Percentiles rank a stretch among this genome's conserved stretches.
Conservation (phyloP, 1,139 yeast species). For the Diutina sp. region DNA sequence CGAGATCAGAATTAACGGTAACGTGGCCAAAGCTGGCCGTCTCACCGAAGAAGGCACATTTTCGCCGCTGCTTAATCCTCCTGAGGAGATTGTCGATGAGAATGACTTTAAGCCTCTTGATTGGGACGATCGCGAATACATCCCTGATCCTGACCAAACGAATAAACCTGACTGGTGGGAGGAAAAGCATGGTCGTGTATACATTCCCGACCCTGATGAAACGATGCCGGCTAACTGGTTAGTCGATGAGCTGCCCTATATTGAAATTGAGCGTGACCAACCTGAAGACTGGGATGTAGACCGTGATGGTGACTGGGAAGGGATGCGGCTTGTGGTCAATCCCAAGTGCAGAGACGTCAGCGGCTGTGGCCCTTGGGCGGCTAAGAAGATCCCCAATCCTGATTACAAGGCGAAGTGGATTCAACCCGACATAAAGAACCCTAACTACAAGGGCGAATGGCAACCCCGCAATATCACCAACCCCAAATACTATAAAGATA, state of each 20-base stretch:
- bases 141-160: conserved; percentile 53
- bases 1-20: conserved; percentile 77
- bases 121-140: conserved; percentile 60
- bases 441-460: conserved; percentile 74
- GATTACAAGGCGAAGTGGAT: conserved; percentile 69
- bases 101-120: conserved; percentile 55
- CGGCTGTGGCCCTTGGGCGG: conserved; percentile 63
- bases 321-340: conserved; percentile 50
- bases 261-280: background rate
- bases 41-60: conserved; percentile 35
- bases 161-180: conserved; percentile 78
- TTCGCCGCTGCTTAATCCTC: conserved; percentile 53
- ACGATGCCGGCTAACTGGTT: conserved; percentile 64
- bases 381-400: conserved; percentile 57
- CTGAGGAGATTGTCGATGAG: conserved; percentile 48
- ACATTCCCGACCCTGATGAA: conserved; percentile 55
- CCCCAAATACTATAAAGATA: conserved; percentile 51
- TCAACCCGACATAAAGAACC: conserved; percentile 57
- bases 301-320: conserved; percentile 75
- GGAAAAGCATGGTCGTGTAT: conserved; percentile 39
- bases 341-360: conserved; percentile 45
- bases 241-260: conserved; percentile 41
- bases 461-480: conserved; percentile 51
- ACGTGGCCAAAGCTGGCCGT: conserved; percentile 56
- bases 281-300: conserved; percentile 58